Evolutionary conservation across 495 filamentous ascomycete species (phyloP).

Genomic region (Xylaria telfairii): DNA sequence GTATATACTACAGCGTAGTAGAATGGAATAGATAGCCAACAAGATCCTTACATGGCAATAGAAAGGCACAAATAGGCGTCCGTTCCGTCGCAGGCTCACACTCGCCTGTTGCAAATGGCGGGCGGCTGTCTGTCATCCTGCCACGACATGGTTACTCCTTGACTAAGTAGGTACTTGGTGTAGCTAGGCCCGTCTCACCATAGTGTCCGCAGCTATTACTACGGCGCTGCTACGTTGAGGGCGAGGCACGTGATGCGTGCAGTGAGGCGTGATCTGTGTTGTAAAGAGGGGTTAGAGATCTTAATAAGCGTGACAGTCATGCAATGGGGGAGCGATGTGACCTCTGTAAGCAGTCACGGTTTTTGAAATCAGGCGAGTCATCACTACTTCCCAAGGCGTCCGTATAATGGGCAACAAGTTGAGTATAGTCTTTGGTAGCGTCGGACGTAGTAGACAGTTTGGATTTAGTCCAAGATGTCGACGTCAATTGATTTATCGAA

Average conservation of each 20-base stretch:
- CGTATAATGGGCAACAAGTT: background rate
- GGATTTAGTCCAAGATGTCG: constrained; percentile 19
- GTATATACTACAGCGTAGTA: background rate
- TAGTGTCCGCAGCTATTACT: constrained; percentile 8
- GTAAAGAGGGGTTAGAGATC: constrained; percentile 2
- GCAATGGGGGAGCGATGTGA: background rate
- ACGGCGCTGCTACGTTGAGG: constrained; percentile 3
- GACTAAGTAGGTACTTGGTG: background rate
- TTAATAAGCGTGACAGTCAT: constrained; percentile 9
- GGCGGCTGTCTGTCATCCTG: constrained; percentile 14
- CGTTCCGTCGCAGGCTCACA: constrained; percentile 17
- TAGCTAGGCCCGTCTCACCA: background rate
- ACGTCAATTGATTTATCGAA: too few relatives aligned
- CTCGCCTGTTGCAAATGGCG: constrained; percentile 1
- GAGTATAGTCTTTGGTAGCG: constrained; percentile 16
- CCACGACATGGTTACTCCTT: constrained; percentile 15
- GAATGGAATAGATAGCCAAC: constrained; percentile 2
- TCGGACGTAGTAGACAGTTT: constrained; percentile 22
- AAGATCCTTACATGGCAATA: constrained; percentile 3
- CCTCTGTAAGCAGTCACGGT: background rate
- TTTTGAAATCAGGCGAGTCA: background rate
- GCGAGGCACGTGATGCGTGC: constrained; percentile 15
- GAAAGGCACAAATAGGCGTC: constrained; percentile 23
- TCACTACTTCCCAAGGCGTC: too few relatives aligned
- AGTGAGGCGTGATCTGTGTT: constrained; percentile 3